Base-by-base conservation (phyloP, 2,329 filamentous ascomycete genomes). In the Scortechinia acanthostroma region DNA sequence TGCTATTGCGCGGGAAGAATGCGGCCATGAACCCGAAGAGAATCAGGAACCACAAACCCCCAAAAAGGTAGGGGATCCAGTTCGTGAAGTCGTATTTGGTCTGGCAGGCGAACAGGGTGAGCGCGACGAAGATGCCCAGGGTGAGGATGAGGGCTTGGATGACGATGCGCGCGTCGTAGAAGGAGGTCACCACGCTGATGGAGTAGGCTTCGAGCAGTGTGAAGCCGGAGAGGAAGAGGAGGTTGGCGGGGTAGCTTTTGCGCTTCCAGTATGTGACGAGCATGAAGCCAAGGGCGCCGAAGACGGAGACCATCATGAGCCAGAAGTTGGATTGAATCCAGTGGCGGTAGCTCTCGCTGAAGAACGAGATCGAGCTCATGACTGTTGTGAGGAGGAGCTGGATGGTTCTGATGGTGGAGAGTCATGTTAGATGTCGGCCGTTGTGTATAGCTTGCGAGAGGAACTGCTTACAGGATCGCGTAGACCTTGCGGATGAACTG, bases 401-500 rank as follows among this genome's bases (percentile, higher is more conserved):
- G 44, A 89, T 82, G n/a, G 93, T 95, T 19, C 35, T 40, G 17
- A 10, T 13, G 35, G 6, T 30, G 10, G 10, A 30, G 25, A 10
- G n/a, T 30, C 10, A 30, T 30, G n/a, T 30, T n/a, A n/a, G n/a
- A n/a, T n/a, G n/a, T n/a, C n/a, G n/a, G n/a, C n/a, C n/a, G n/a
- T n/a, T n/a, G n/a, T n/a, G n/a, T n/a, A n/a, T n/a, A 30, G 25
- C 35, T 19, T 13, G 35, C 14, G 35, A 10, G 20, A 6, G 10
- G 10, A 30, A 10, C 10, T 10, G 20, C 35, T 40, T 40, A 40
- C 69, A 98, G 76, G 65, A 98, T 98, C 48, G 90, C 86, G 70
- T 98, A 98, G 60, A 98, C 93, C 74, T 97, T 97, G 66, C 91
- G 85, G 56, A 95, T 76, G 65, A 96, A 98, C 66, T 93, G 88